These are phyloP conservation scores for Circinella umbellata DNA, from an alignment of 371 early-diverging fungal species.

Conservation along the genomic window DNA sequence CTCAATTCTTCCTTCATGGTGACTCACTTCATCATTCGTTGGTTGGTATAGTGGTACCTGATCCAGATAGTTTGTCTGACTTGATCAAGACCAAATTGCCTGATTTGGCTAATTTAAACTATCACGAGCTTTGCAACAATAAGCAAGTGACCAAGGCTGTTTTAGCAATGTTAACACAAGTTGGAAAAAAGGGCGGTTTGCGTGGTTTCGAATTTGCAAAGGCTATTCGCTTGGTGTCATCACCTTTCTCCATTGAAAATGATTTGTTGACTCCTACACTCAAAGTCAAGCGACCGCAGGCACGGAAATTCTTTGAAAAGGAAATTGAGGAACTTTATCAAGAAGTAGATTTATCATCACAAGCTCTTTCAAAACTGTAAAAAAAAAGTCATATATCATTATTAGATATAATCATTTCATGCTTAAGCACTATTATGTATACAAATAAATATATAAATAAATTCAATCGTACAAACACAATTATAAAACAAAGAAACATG, in stretches of 20 bases:
- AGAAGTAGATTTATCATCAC: background rate
- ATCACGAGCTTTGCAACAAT: constrained; percentile 57
- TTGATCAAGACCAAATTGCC: constrained; percentile 40
- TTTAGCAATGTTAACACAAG: constrained; percentile 59
- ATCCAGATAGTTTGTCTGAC: constrained; percentile 54
- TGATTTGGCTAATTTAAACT: constrained; percentile 33
- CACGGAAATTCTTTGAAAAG: constrained; percentile 64
- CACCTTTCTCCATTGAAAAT: constrained; percentile 63
- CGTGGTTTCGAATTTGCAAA: constrained; percentile 63
- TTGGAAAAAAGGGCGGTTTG: constrained; percentile 63
- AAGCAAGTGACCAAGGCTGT: constrained; percentile 62
- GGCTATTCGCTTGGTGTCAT: constrained; percentile 54
- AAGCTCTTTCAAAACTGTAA: constrained; percentile 18
- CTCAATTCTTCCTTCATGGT: constrained; percentile 81
- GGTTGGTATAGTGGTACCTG: constrained; percentile 88
- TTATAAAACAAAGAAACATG: no score
- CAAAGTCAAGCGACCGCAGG: constrained; percentile 80
- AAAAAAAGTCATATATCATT: background rate
- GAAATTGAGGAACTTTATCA: constrained; percentile 71
- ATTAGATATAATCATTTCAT: no score
- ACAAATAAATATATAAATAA: no score
- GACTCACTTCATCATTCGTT: constrained; percentile 80
- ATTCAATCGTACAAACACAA: no score
- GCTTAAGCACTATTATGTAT: no score
- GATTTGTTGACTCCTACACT: constrained; percentile 69